Percentiles rank a stretch among this genome's conserved stretches.
phyloP scores from a whole-genome alignment of 495 filamentous ascomycete species.

The Penicillium canescens region DNA sequence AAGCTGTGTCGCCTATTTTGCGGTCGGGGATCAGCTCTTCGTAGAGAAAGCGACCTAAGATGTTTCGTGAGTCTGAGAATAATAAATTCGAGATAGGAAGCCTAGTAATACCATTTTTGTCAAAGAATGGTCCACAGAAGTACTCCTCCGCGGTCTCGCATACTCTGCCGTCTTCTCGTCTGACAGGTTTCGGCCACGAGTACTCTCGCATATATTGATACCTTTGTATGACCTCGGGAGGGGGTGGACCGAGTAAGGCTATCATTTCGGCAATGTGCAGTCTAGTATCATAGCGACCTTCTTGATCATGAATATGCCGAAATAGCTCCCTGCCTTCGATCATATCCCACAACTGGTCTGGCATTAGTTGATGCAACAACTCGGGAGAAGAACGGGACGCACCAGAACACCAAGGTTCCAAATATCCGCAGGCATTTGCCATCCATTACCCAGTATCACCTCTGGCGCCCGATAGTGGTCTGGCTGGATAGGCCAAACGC shows the following conservation, averaged over 20 bases:
- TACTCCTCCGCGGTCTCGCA: slow-evolving; percentile 37
- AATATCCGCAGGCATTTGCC: slow-evolving; percentile 42
- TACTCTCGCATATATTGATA: slow-evolving; percentile 40
- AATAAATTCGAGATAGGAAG: slow-evolving; percentile 23
- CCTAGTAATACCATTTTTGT: slow-evolving; percentile 31
- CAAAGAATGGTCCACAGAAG: slow-evolving; percentile 42
- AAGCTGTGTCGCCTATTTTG: slow-evolving; percentile 30
- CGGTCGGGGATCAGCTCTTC: slow-evolving; percentile 35
- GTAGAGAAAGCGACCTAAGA: slow-evolving; percentile 36
- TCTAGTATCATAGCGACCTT: slow-evolving; percentile 31
- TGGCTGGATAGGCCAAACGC: slow-evolving; percentile 45
- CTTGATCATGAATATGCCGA: slow-evolving; percentile 30
- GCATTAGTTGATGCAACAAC: slow-evolving; percentile 27
- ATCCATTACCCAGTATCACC: slow-evolving; percentile 41
- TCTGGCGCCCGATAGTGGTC: slow-evolving; percentile 47
- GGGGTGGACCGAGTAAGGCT: slow-evolving; percentile 47
- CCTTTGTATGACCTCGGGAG: slow-evolving; percentile 40
- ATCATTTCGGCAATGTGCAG: slow-evolving; percentile 46
- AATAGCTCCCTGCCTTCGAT: slow-evolving; percentile 49
- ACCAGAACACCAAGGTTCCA: slow-evolving; percentile 51
- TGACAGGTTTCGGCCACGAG: slow-evolving; percentile 32
- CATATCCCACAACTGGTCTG: slow-evolving; percentile 47
- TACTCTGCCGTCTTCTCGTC: slow-evolving; percentile 34
- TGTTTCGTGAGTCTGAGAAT: slow-evolving; percentile 30
- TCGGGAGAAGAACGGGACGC: slow-evolving; percentile 18